A percentile compares a stretch with the other conserved stretches of the same genome.
Conservation (phyloP, 352 stramenopile genomes). For the Phytophthora palmivora region DNA sequence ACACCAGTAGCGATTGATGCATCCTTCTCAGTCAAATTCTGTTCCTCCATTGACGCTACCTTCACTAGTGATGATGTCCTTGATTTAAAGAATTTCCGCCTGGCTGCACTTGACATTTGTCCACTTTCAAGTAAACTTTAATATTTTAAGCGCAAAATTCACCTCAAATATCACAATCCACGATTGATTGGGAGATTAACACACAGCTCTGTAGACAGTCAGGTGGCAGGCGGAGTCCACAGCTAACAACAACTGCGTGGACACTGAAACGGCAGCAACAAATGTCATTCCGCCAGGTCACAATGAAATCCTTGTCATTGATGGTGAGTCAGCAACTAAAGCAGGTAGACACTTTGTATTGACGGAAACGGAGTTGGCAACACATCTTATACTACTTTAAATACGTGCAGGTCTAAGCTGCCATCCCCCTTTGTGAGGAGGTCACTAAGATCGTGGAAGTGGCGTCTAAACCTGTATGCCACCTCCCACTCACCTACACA, state of each 20-base stretch:
- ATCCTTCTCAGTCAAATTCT: not conserved
- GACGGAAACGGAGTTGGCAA: slow-evolving; percentile 19
- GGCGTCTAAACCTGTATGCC: slow-evolving; percentile 26
- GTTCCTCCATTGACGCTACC: slow-evolving; percentile 3
- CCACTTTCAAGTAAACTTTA: too few species aligned
- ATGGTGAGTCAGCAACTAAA: slow-evolving; percentile 13
- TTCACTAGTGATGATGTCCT: slow-evolving; percentile 12
- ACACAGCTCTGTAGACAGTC: too few species aligned
- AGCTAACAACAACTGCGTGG: too few species aligned
- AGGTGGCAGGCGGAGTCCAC: too few species aligned
- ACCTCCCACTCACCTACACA: slow-evolving; percentile 18
- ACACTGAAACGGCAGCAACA: too few species aligned
- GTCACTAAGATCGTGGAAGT: not conserved
- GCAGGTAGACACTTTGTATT: slow-evolving; percentile 19
- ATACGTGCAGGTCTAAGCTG: slow-evolving; percentile 36
- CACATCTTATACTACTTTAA: slow-evolving; percentile 41
- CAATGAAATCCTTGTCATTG: slow-evolving; percentile 5
- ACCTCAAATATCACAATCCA: too few species aligned
- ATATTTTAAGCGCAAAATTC: too few species aligned
- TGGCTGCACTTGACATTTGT: too few species aligned
- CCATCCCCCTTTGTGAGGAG: slow-evolving; percentile 4
- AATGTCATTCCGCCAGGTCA: slow-evolving; percentile 16
- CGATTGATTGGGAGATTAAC: too few species aligned
- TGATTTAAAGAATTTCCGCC: slow-evolving; percentile 2
- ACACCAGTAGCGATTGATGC: not conserved